phyloP scores from a whole-genome alignment of 495 filamentous ascomycete genomes.

The Annulohypoxylon maeteangense region DNA sequence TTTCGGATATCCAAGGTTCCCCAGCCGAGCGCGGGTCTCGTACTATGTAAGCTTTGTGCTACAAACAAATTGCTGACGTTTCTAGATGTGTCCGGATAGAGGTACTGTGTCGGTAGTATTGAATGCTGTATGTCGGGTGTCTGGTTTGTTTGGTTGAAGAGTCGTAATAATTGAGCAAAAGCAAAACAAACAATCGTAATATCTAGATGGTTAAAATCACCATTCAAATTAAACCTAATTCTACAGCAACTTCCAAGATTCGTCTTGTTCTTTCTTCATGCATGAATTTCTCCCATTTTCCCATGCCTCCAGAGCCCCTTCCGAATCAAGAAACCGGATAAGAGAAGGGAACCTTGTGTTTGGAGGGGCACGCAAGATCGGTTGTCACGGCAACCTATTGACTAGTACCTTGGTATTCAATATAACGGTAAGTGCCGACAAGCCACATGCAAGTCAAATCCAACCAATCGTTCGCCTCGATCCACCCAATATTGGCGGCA shows the following conservation, averaged over 20 bases:
- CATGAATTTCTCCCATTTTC: conserved; percentile 2
- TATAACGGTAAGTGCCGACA: conserved; percentile 27
- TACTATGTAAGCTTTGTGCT: conserved; percentile 37
- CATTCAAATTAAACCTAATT: neutral
- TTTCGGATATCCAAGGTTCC: conserved; percentile 6
- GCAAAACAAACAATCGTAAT: neutral
- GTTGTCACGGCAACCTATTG: conserved; percentile 32
- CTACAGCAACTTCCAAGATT: neutral
- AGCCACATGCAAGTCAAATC: neutral
- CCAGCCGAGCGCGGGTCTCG: neutral
- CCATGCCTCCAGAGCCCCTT: neutral
- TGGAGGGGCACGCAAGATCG: conserved; percentile 21
- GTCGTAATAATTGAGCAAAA: neutral
- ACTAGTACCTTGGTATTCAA: conserved; percentile 15
- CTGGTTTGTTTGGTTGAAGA: neutral
- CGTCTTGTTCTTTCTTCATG: neutral
- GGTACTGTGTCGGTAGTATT: neutral
- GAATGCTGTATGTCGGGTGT: neutral
- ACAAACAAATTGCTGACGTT: conserved; percentile 40
- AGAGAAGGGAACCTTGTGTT: conserved; percentile 17
- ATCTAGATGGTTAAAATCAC: neutral
- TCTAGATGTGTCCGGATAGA: neutral
- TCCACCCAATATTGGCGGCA: neutral
- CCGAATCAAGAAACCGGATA: neutral
- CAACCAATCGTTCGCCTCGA: neutral